A percentile compares a stretch with the other conserved stretches of the same genome.
These are phyloP conservation scores for Nothophytophthora sp. DNA, from an alignment of 352 stramenopile species.

Conservation along the genomic window DNA sequence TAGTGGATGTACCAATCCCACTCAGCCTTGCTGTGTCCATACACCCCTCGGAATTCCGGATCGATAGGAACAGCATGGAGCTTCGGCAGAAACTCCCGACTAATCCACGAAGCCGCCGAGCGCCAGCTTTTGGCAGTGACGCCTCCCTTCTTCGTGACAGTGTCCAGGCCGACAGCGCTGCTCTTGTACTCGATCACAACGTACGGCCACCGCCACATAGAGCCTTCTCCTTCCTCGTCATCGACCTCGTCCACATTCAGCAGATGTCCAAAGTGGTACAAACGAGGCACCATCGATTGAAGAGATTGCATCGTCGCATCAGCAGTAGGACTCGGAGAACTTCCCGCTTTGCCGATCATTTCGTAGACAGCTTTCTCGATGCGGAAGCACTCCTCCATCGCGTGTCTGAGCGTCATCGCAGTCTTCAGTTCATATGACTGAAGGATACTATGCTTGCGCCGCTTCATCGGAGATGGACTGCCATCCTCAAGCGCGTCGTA, in stretches of 20 bases:
- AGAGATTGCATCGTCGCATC: slow-evolving; percentile 9
- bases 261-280: slow-evolving; percentile 58
- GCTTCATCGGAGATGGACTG: slow-evolving; percentile 29
- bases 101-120: slow-evolving; percentile 60
- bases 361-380: slow-evolving; percentile 61
- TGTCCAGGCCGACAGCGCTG: slow-evolving; percentile 49
- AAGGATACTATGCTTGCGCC: slow-evolving; percentile 41
- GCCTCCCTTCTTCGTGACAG: slow-evolving; percentile 53
- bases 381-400: slow-evolving; percentile 80
- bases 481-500: slow-evolving; percentile 28
- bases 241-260: slow-evolving; percentile 65
- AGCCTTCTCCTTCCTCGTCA: slow-evolving; percentile 59
- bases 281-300: slow-evolving; percentile 41
- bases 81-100: slow-evolving; percentile 51
- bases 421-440: slow-evolving; percentile 54
- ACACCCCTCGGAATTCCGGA: slow-evolving; percentile 40
- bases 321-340: not conserved
- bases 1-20: slow-evolving; percentile 88
- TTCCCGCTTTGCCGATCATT: slow-evolving; percentile 39
- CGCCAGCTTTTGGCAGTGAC: slow-evolving; percentile 51
- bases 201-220: slow-evolving; percentile 87
- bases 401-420: slow-evolving; percentile 56
- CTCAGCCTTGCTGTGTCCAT: slow-evolving; percentile 61
- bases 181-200: slow-evolving; percentile 72
- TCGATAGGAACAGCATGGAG: slow-evolving; percentile 65